phyloP scores from a whole-genome alignment of 306 rosid species.

The Citrullus amarus region DNA sequence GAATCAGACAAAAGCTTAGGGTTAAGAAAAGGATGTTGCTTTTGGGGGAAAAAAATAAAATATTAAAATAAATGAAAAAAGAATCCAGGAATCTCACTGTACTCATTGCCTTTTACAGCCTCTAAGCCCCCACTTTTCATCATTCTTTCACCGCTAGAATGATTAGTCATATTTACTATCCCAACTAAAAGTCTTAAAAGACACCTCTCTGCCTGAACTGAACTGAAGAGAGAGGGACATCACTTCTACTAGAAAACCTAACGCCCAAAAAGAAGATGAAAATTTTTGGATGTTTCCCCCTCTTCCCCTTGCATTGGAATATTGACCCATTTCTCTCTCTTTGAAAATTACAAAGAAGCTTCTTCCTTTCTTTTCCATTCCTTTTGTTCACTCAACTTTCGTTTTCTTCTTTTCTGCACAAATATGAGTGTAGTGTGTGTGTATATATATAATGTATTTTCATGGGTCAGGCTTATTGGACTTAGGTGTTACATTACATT shows the following conservation, averaged over 20 bases:
- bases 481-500: slow-evolving; percentile 6
- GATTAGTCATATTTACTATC: slow-evolving; percentile 51
- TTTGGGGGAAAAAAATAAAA: slow-evolving; percentile 15
- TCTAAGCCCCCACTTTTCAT: slow-evolving; percentile 45
- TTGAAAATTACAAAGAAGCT: slow-evolving; percentile 8
- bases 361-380: slow-evolving; percentile 14
- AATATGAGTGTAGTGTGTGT: background rate
- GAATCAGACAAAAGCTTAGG: slow-evolving; percentile 79
- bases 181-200: slow-evolving; percentile 17
- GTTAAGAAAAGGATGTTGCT: slow-evolving; percentile 31
- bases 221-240: slow-evolving; percentile 13
- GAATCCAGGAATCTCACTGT: slow-evolving; percentile 66
- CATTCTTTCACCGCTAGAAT: slow-evolving; percentile 59
- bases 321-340: slow-evolving; percentile 3
- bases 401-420: slow-evolving; percentile 3
- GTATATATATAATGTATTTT: background rate
- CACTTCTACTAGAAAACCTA: slow-evolving; percentile 9
- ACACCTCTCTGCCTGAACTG: background rate
- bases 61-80: slow-evolving; percentile 20
- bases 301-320: background rate
- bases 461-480: slow-evolving; percentile 1
- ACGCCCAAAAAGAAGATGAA: background rate
- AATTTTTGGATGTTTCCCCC: background rate
- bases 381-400: background rate
- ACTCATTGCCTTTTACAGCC: slow-evolving; percentile 26